Conservation (phyloP, 768 basidiomycete genomes). For the Boletus fagicola region DNA sequence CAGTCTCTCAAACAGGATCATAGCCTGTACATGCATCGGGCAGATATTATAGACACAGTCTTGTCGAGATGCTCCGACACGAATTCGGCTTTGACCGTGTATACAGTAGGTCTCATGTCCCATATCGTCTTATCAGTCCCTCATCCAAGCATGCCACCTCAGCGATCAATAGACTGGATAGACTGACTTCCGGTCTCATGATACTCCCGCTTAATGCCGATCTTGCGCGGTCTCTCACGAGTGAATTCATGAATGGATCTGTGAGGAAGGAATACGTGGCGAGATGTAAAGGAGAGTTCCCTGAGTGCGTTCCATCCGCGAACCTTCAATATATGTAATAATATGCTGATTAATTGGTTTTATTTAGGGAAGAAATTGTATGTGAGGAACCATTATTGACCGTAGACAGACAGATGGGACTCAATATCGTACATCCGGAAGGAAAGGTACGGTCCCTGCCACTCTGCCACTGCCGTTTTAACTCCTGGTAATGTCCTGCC, state of each 20-base stretch:
- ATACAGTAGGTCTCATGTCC: constrained; percentile 61
- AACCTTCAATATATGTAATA: background rate
- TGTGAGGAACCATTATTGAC: constrained; percentile 88
- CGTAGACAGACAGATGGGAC: constrained; percentile 93
- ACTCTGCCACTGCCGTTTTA: background rate
- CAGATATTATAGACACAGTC: constrained; percentile 83
- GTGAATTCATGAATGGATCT: constrained; percentile 77
- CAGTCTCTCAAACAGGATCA: background rate
- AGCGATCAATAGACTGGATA: constrained; percentile 95
- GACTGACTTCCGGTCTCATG: constrained; percentile 94
- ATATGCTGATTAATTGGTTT: background rate
- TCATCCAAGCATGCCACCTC: background rate
- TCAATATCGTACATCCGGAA: constrained; percentile 93
- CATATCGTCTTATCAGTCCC: background rate
- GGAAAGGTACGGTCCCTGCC: constrained; percentile 64
- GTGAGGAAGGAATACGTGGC: constrained; percentile 94
- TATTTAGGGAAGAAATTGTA: constrained; percentile 65
- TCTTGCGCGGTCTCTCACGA: constrained; percentile 66
- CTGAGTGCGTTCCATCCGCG: constrained; percentile 55
- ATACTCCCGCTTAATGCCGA: constrained; percentile 76
- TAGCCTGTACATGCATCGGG: constrained; percentile 93
- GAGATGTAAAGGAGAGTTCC: constrained; percentile 81
- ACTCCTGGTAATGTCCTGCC: background rate
- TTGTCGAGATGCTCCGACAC: constrained; percentile 79
- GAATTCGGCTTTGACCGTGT: constrained; percentile 82